Conservation (phyloP, 129 eudicot genomes). For the Pulicaria dysenterica region DNA sequence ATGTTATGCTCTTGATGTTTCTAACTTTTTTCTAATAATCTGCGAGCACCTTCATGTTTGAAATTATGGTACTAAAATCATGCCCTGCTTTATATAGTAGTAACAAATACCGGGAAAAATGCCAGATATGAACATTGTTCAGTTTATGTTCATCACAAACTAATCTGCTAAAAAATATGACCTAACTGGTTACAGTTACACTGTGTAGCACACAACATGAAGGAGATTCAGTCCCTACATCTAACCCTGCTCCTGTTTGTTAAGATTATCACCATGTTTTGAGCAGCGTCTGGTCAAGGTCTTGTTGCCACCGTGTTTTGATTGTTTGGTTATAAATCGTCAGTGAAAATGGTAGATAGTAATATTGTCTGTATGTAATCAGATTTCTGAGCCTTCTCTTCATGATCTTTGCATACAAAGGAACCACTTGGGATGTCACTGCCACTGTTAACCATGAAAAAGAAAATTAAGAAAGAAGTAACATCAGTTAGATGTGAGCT, state of each 20-base stretch:
- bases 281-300: slow-evolving; percentile 7
- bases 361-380: slow-evolving; percentile 55
- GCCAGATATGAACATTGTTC: slow-evolving; percentile 3
- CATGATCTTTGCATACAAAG: slow-evolving; percentile 40
- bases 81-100: slow-evolving; percentile 11
- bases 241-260: slow-evolving; percentile 6
- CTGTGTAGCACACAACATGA: slow-evolving; percentile 17
- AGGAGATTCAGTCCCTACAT: slow-evolving; percentile 19
- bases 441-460: slow-evolving; percentile 11
- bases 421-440: slow-evolving; percentile 26
- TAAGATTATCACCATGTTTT: slow-evolving; percentile 14
- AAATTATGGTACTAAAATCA: neutral
- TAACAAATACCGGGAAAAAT: slow-evolving; percentile 8
- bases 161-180: slow-evolving; percentile 16
- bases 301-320: slow-evolving; percentile 19
- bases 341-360: slow-evolving; percentile 59
- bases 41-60: slow-evolving; percentile 15
- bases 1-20: slow-evolving; percentile 5
- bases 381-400: slow-evolving; percentile 53
- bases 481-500: neutral
- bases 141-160: slow-evolving; percentile 18
- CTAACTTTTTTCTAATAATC: neutral
- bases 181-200: slow-evolving; percentile 28
- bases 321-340: slow-evolving; percentile 35
- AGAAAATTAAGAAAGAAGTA: neutral